Base-by-base conservation (phyloP, 257 asterid genomes). In the Nemophila menziesii region DNA sequence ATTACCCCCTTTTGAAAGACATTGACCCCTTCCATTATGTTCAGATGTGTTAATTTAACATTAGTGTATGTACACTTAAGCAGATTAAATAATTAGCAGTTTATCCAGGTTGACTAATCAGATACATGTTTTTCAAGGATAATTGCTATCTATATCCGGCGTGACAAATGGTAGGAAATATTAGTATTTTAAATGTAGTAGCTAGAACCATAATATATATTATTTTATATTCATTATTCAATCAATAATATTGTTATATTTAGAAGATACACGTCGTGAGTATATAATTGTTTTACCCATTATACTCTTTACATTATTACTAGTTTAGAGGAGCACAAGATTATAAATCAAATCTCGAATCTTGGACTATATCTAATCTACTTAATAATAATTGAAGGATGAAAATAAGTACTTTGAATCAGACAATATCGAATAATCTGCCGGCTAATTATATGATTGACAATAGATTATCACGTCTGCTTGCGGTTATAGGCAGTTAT, bases 321-420 rank as follows among this genome's bases (percentile, higher is more conserved):
- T 4, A 24, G 4, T 24, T 24, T 4, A 24, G 33, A 9, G 39
- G 19, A 42, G 51, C 40, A 29, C 34, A 22, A 57, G 49, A 48
- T 57, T 46, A 24, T 48, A 37, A 49, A 40, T 20, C 33, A 34
- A 46, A 49, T 57, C 48, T 57, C 44, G 33, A 13, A 48, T 56
- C 45, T 40, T 20, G 14, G 22, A 34, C 20, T 21, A 29, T 7
- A 24, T 11, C 5, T 6, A 37, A 36, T 15, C 8, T n/a, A 8
- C 14, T 39, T 44, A 2, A 14, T 13, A 40, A 11, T 0, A 46
- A 51, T 21, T 11, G 40, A 46, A 26, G 36, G 16, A 20, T 23
- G 23, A 22, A 13, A 17, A 18, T 7, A 21, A 33, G 56, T 29
- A 39, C 24, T 14, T n/a, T 48, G 12, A 57, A 49, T 14, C 18